Evolutionary conservation across 2,329 filamentous ascomycete genomes (phyloP).

Genomic region (Ophiostoma quercus): DNA sequence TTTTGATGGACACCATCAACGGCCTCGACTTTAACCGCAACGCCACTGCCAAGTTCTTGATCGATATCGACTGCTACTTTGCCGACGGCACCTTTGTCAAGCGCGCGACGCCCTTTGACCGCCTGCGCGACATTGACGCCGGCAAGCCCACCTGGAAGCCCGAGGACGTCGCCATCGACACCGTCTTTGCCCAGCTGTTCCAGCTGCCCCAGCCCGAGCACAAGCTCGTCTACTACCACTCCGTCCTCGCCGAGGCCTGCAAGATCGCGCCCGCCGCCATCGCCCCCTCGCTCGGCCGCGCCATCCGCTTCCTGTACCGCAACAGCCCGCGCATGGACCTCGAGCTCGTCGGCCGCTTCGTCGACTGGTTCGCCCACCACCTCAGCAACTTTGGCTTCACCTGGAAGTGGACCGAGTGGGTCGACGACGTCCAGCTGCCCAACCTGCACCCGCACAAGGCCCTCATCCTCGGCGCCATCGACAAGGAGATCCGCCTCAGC

Average conservation of each 20-base stretch:
- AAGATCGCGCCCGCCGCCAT: constrained; percentile 96
- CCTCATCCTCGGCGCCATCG: constrained; percentile 83
- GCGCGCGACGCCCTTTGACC: constrained; percentile 86
- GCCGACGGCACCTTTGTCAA: constrained; percentile 85
- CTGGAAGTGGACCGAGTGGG: constrained; percentile 99
- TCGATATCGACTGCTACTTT: constrained; percentile 94
- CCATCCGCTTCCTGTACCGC: constrained; percentile 85
- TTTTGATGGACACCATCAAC: constrained; percentile 87
- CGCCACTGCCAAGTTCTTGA: constrained; percentile 77
- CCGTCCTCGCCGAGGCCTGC: constrained; percentile 88
- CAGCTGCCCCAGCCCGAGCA: constrained; percentile 82
- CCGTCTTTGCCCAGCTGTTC: constrained; percentile 92
- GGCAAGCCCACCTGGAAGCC: constrained; percentile 85
- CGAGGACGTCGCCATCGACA: constrained; percentile 94
- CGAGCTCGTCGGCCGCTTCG: constrained; percentile 78
- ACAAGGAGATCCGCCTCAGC: constrained; percentile 94
- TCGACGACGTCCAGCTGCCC: constrained; percentile 73
- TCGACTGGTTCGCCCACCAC: constrained; percentile 98
- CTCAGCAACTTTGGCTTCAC: constrained; percentile 98
- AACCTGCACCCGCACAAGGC: constrained; percentile 82
- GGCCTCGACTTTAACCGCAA: constrained; percentile 89
- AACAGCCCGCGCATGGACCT: constrained; percentile 78
- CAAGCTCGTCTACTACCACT: constrained; percentile 95
- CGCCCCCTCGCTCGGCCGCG: constrained; percentile 84
- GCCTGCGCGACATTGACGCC: constrained; percentile 63